Conservation (phyloP, 768 basidiomycete species). For the Boletus subparvulus region DNA sequence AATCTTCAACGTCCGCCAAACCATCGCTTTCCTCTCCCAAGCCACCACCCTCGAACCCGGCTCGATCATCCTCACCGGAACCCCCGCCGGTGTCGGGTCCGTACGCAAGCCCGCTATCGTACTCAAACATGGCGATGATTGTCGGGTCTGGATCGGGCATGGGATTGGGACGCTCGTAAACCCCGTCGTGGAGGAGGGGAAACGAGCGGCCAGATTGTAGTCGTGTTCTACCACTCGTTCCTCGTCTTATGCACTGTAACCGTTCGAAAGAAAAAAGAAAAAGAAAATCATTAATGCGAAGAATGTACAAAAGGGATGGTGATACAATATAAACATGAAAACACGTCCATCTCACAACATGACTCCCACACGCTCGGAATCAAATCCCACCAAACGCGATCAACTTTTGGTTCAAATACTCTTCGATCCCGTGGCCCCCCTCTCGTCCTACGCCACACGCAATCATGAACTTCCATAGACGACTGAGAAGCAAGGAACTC, state of each 20-base stretch:
- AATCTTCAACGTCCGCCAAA: constrained; percentile 77
- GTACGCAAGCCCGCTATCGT: constrained; percentile 67
- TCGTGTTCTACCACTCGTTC: not conserved
- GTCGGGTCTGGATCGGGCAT: constrained; percentile 63
- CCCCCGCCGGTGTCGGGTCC: constrained; percentile 81
- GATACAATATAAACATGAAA: constrained; percentile 1
- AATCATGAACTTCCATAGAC: not conserved
- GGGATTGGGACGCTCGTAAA: constrained; percentile 83
- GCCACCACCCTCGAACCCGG: constrained; percentile 82
- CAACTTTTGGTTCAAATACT: constrained; percentile 81
- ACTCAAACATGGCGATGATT: constrained; percentile 71
- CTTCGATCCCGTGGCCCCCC: constrained; percentile 86
- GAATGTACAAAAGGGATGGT: not conserved
- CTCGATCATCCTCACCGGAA: constrained; percentile 79
- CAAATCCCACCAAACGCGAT: constrained; percentile 77
- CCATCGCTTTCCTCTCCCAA: constrained; percentile 79
- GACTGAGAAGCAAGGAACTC: constrained; percentile 14
- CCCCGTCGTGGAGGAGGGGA: constrained; percentile 68
- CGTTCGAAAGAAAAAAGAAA: not conserved
- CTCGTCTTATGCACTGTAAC: not conserved
- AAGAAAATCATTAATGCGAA: too few species aligned
- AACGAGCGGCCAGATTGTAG: constrained; percentile 43
- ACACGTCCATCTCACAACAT: not conserved
- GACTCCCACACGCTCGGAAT: not conserved
- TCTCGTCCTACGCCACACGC: constrained; percentile 58